These are phyloP conservation scores for Coriaria nepalensis DNA, from an alignment of 306 rosid genomes.

Conservation along the genomic window DNA sequence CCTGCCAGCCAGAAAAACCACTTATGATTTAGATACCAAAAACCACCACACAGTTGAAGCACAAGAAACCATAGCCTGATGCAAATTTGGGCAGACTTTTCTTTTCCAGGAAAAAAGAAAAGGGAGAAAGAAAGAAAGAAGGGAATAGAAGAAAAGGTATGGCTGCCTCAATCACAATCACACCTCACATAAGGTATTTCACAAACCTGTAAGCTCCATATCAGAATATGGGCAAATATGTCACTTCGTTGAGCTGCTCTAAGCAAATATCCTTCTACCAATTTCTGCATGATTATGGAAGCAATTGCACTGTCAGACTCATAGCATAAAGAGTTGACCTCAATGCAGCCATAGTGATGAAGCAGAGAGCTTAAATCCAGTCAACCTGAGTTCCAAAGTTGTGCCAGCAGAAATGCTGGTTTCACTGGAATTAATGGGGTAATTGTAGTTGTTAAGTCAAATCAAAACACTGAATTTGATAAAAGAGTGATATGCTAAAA, in stretches of 20 bases:
- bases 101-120: no score
- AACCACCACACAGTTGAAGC: conserved; percentile 4
- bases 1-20: conserved; percentile 45
- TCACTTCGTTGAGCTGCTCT: conserved; percentile 96
- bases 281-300: conserved; percentile 49
- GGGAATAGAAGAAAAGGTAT: no score
- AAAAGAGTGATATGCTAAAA: no score
- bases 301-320: conserved; percentile 14
- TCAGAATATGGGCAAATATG: conserved; percentile 86
- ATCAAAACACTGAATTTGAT: neutral
- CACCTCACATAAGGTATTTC: conserved; percentile 1
- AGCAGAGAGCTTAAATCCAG: neutral
- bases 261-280: conserved; percentile 93
- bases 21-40: conserved; percentile 10
- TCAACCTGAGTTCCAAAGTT: neutral
- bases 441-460: neutral
- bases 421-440: no score
- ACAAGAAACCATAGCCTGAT: neutral
- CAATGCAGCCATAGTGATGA: neutral
- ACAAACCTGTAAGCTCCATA: conserved; percentile 88
- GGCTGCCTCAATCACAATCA: neutral
- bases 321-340: neutral
- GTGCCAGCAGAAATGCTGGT: neutral
- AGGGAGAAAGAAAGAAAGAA: no score
- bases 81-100: no score